These are phyloP conservation scores for Geotrichum europaeum DNA, from an alignment of 1,139 yeast genomes.

Conservation along the genomic window DNA sequence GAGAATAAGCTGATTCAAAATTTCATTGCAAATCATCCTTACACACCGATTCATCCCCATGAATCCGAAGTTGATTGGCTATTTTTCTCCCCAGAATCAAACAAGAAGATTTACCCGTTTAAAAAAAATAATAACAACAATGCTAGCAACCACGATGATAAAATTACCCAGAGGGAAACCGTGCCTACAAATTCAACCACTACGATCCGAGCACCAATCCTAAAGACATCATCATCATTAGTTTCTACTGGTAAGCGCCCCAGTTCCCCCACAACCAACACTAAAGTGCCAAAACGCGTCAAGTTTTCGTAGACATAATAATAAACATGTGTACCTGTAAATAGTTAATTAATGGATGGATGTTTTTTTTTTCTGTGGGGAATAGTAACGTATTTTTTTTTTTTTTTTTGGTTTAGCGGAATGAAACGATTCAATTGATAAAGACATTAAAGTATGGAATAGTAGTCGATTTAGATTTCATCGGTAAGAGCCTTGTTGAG, in stretches of 20 bases:
- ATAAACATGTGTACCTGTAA: background rate
- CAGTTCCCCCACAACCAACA: background rate
- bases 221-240: background rate
- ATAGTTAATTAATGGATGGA: background rate
- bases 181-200: background rate
- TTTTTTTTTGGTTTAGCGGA: background rate
- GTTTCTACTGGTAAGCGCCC: background rate
- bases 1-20: conserved; percentile 9
- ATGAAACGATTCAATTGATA: background rate
- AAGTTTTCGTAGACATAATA: background rate
- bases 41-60: background rate
- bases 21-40: conserved; percentile 13
- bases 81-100: background rate
- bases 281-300: background rate
- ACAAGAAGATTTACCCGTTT: background rate
- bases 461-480: conserved; percentile 15
- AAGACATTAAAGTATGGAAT: conserved; percentile 3
- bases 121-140: background rate
- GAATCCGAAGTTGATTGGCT: conserved; percentile 1
- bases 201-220: background rate
- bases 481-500: conserved; percentile 86
- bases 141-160: background rate
- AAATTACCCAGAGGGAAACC: background rate
- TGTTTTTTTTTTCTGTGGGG: background rate
- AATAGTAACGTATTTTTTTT: background rate